A percentile compares a stretch with the other conserved stretches of the same genome.
Conservation (phyloP, 345 rosid genomes). For the Pistacia vera region DNA sequence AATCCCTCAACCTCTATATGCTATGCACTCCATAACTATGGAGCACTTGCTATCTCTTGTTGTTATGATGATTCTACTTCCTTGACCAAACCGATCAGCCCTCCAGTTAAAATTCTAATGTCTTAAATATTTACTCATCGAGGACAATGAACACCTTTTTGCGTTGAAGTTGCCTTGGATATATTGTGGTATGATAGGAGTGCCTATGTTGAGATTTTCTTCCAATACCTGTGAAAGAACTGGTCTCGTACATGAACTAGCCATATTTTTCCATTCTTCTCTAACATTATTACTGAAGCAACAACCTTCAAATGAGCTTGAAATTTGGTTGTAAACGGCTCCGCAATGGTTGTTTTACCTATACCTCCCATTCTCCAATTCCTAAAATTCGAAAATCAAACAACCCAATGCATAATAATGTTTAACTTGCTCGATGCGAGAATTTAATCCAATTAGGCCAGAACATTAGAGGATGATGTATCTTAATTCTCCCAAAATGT, state of each 20-base stretch:
- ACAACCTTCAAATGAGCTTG: not conserved
- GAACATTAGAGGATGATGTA: not conserved
- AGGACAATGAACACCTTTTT: slow-evolving; percentile 6
- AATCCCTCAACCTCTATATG: not conserved
- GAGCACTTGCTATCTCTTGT: slow-evolving; percentile 13
- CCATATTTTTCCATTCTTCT: not conserved
- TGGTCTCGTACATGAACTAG: not conserved
- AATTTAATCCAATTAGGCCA: not conserved
- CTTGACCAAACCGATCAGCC: not conserved
- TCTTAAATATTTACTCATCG: not conserved
- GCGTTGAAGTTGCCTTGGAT: not conserved
- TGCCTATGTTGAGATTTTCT: not conserved
- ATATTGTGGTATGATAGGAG: not conserved
- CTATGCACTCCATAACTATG: not conserved
- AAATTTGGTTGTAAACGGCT: not conserved
- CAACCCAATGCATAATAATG: not conserved
- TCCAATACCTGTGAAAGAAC: not conserved
- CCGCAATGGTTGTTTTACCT: slow-evolving; percentile 10
- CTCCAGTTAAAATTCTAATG: not conserved
- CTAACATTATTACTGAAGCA: not conserved
- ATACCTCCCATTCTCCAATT: slow-evolving; percentile 14
- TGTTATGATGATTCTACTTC: slow-evolving; percentile 14
- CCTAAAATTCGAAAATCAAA: slow-evolving; percentile 3
- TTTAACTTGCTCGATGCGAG: not conserved
- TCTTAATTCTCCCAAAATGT: slow-evolving; percentile 2